A percentile compares a stretch with the other conserved stretches of the same genome.
These are phyloP conservation scores for Cystofilobasidium ferigula DNA, from an alignment of 768 basidiomycete genomes.

Conservation along the genomic window DNA sequence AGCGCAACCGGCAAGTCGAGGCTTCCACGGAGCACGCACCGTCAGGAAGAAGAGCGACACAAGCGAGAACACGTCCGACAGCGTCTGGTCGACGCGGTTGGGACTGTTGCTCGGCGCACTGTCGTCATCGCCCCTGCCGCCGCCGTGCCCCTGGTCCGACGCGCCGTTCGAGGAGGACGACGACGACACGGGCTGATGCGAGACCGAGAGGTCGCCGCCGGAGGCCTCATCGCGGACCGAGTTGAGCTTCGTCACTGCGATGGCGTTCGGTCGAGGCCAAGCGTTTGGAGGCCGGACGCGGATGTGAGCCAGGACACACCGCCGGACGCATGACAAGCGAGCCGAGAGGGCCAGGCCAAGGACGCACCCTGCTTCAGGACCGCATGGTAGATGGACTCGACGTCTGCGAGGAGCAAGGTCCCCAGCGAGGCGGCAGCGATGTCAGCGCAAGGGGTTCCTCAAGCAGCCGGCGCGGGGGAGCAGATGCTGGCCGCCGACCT, in stretches of 20 bases:
- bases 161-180: background rate
- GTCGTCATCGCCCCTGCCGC: background rate
- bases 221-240: constrained; percentile 60
- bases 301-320: constrained; percentile 1
- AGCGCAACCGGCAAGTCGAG: background rate
- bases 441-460: too few relatives aligned
- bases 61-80: constrained; percentile 89
- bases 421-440: background rate
- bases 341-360: background rate
- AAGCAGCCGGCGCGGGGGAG: background rate
- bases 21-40: constrained; percentile 9
- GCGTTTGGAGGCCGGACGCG: constrained; percentile 6
- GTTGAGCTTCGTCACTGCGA: constrained; percentile 76
- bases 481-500: background rate
- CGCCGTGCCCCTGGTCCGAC: constrained; percentile 38
- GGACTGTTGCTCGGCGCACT: constrained; percentile 34
- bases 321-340: background rate
- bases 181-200: background rate
- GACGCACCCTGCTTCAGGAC: constrained; percentile 81
- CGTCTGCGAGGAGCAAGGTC: constrained; percentile 2
- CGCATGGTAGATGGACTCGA: constrained; percentile 59
- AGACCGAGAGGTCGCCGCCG: constrained; percentile 16
- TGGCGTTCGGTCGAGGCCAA: background rate
- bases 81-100: constrained; percentile 86
- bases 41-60: constrained; percentile 96